Percentiles rank a stretch among this genome's conserved stretches.
Conservation (phyloP, 2,329 filamentous ascomycete genomes). For the Talaromyces sp. region DNA sequence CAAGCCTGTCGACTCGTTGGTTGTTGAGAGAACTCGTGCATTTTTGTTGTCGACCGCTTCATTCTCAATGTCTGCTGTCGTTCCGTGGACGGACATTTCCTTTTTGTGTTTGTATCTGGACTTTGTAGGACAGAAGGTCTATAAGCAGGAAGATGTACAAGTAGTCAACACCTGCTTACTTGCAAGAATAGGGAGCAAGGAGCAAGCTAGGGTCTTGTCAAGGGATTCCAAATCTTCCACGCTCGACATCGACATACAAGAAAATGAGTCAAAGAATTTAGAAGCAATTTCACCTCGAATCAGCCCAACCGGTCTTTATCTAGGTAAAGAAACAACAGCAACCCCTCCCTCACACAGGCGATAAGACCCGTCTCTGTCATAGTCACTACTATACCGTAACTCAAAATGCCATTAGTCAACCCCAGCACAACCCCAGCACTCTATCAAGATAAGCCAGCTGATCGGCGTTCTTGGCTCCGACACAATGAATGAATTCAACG, state of each 20-base stretch:
- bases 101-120: background rate
- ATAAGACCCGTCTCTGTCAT: background rate
- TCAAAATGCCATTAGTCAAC: background rate
- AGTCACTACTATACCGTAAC: background rate
- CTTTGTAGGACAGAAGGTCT: background rate
- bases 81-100: conserved; percentile 12
- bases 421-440: background rate
- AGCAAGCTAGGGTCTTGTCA: background rate
- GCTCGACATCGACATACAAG: background rate
- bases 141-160: background rate
- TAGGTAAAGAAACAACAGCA: background rate
- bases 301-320: background rate
- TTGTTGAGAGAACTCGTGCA: background rate
- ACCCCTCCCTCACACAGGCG: background rate
- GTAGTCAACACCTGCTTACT: background rate
- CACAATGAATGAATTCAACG: background rate
- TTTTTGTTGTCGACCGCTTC: conserved; percentile 12
- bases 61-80: conserved; percentile 10
- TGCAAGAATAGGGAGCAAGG: background rate
- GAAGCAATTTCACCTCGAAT: background rate
- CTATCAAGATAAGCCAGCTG: conserved; percentile 5
- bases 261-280: background rate
- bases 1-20: conserved; percentile 2
- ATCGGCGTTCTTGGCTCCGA: conserved; percentile 6
- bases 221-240: background rate